phyloP scores from a whole-genome alignment of 352 stramenopile genomes.

The Phytophthora sojae region DNA sequence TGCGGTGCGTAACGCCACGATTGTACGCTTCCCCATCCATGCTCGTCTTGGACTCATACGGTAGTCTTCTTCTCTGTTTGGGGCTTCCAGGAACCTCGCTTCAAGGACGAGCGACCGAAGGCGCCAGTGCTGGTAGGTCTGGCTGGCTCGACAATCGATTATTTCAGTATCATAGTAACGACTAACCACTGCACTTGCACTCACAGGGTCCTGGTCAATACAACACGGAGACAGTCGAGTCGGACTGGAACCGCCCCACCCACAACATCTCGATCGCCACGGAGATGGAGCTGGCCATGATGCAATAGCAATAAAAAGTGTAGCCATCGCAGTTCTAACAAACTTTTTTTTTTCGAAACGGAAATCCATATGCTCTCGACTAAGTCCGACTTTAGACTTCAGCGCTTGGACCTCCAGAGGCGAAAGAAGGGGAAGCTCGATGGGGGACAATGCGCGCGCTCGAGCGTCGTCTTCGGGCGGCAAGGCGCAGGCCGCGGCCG shows the following conservation, averaged over 20 bases:
- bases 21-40: neutral
- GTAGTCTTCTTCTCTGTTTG: neutral
- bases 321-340: constrained; percentile 7
- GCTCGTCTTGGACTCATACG: neutral
- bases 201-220: constrained; percentile 76
- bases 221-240: constrained; percentile 73
- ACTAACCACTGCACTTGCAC: constrained; percentile 1
- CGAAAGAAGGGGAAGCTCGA: constrained; percentile 27
- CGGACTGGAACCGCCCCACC: constrained; percentile 87
- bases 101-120: constrained; percentile 72
- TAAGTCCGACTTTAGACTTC: neutral
- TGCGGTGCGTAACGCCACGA: constrained; percentile 41
- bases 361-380: constrained; percentile 1
- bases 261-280: constrained; percentile 90
- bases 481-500: neutral
- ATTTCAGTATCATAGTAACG: neutral
- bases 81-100: constrained; percentile 63
- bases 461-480: constrained; percentile 18
- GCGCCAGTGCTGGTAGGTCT: constrained; percentile 58
- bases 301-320: constrained; percentile 29
- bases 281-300: constrained; percentile 82
- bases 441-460: constrained; percentile 35
- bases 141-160: neutral
- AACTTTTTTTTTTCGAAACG: constrained; percentile 11
- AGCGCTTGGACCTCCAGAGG: constrained; percentile 26